Base-by-base conservation (phyloP, 164 flowering plant genomes). In the Kalanchoe fedtschenkoi region DNA sequence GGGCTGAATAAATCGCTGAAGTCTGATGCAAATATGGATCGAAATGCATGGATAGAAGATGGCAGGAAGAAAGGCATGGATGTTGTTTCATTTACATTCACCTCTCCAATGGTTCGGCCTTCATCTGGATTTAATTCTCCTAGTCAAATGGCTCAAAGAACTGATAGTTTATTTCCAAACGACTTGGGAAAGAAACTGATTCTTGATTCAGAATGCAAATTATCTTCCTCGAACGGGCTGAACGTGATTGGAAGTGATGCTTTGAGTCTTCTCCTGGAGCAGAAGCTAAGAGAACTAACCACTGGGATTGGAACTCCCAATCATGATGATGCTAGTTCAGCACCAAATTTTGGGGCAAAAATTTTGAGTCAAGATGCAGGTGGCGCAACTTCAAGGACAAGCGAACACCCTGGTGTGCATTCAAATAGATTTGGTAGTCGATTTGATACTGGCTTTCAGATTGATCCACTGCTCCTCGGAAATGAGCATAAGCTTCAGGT, bases 41-140 rank as follows among this genome's bases (percentile, higher is more conserved):
- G 17, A 26, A 24, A 11, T 51, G 56, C 56, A 51, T 73, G 72
- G 80, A 72, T 62, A 46, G 83, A 75, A 66, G 84, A 85, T 41
- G 65, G 74, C 74, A 75, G 71, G 72, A 81, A 70, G 60, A 85
- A 76, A 41, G 82, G 88, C 61, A 79, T 70, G 67, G 96, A 90
- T 76, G 89, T 91, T 70, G 83, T 93, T 71, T 93, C 99, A 22
- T 93, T 93, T 71, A 88, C 99, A 33, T 90, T 93, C 69, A 88
- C 83, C 33, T 79, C 96, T 35, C 97, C 99, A 43, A 64, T 90
- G 73, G 68, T 74, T 47, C 71, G 83, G 53, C 57, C 86, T 33
- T 21, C 62, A 26, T 66, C 77, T 57, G 75, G 71, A 51, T 69
- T 78, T 61, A 84, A 78, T 56, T 41, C 75, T 41, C 65, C 76